Conservation (phyloP, 441 rosid species). For the Biscutella auriculata region DNA sequence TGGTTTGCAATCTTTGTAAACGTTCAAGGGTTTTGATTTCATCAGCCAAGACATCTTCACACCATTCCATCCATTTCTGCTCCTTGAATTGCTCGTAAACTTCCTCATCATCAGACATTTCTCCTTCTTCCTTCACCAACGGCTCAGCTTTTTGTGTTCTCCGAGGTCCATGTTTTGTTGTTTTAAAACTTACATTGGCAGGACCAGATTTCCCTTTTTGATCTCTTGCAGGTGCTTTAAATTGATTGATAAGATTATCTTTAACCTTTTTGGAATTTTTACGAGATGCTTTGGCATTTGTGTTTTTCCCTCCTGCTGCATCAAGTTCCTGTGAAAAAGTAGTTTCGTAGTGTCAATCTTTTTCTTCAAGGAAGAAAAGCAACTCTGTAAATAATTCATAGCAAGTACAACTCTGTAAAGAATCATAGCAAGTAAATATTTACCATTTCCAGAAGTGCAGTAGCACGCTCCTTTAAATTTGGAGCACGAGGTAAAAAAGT, state of each 20-base stretch:
- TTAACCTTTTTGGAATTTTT: constrained; percentile 61
- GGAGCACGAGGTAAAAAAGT: constrained; percentile 98
- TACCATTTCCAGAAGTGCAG: constrained; percentile 95
- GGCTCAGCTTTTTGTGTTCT: constrained; percentile 58
- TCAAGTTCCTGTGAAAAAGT: constrained; percentile 56
- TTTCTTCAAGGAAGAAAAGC: neutral
- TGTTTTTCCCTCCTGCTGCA: constrained; percentile 59
- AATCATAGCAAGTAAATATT: constrained; percentile 2
- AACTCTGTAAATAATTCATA: neutral
- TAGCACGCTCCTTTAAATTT: constrained; percentile 90
- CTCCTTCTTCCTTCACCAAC: constrained; percentile 91
- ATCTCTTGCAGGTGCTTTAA: constrained; percentile 35
- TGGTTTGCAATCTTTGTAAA: constrained; percentile 76
- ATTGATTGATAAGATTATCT: constrained; percentile 32
- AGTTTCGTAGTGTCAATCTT: constrained; percentile 1
- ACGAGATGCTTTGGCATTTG: constrained; percentile 51
- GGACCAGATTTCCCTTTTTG: constrained; percentile 45
- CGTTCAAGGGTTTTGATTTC: constrained; percentile 78
- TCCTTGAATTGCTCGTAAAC: constrained; percentile 91
- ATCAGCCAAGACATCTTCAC: constrained; percentile 78
- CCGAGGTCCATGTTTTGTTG: constrained; percentile 40
- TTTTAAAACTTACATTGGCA: constrained; percentile 25
- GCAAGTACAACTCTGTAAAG: neutral
- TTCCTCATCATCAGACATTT: constrained; percentile 93
- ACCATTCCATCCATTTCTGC: constrained; percentile 99